Base-by-base conservation (phyloP, 2,329 filamentous ascomycete species). In the Stachybotrys elegans region DNA sequence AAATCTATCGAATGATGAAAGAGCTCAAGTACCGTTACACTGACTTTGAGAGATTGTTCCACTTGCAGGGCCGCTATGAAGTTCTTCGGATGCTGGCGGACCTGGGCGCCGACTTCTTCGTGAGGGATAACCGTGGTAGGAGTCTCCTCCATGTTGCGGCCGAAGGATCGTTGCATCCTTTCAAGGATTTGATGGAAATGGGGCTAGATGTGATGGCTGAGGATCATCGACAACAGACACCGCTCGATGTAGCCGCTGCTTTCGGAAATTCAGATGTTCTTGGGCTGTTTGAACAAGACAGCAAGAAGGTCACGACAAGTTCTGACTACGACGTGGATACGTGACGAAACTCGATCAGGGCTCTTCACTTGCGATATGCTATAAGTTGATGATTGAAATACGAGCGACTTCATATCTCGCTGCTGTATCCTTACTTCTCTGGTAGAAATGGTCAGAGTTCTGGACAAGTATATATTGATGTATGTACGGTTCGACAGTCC, bases 201-300 rank as follows among this genome's bases (percentile, higher is more conserved):
- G 60, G 60, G 1, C 29, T 66, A 11, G 61, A 66, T 50, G 48
- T 53, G 2, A 51, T 55, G 51, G 20, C 45, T 39, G 58, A 63
- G 51, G 59, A 66, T 32, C 20, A 51, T 6, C 45, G 43, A 27
- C 52, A 58, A 25, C 51, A 56, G 49, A 63, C 58, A 13, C 45
- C 59, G 13, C 49, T 66, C 34, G 62, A 67, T 51, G 54, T 61
- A 2, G 65, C 65, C 14, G 63, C 59, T 19, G 60, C 58, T 11
- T 57, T 47, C 43, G 51, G 48, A 9, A 60, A 60, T 8, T 32
- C 44, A n/a, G 42, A 42, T 2, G 48, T 63, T 6, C 29, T 66
- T 41, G 49, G 43, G 13, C 14, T 66, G n/a, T 65, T 65, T 50
- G 50, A 56, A 19, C n/a, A 14, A 14, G 14, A 29, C 25, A 8